Base-by-base conservation (phyloP, 208 protist genomes). In the Porcisia hertigi region DNA sequence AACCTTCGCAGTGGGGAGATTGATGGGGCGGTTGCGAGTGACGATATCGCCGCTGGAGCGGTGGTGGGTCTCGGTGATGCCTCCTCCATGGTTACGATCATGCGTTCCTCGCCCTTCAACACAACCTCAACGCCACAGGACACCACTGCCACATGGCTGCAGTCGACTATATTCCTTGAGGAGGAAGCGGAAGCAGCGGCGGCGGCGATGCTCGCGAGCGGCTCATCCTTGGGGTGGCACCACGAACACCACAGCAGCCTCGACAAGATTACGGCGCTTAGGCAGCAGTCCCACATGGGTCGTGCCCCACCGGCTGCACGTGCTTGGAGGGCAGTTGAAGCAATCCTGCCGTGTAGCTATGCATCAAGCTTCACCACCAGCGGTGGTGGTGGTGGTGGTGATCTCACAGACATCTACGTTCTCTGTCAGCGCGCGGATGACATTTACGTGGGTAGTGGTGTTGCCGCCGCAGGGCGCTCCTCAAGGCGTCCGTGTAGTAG, bases 161-260 rank as follows among this genome's bases (percentile, higher is more conserved):
- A 81, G 71, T 5, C 63, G 11, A 77, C 77, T 8, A 73, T 81
- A 20, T 81, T 81, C 23, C 64, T 81, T 0, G 62, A 72, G 25
- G 77, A 73, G 11, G 71, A 54, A 8, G 63, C 49, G 43, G 25
- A 39, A 30, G n/a, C 30, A 30, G 30, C 30, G 30, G 30, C 30
- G 30, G 30, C 30, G 30, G 30, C 39, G n/a, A 54, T 81, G 11
- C 62, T 81, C 47, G 34, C 54, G 23, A 52, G 70, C 55, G 3
- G 49, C 34, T 18, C 70, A 49, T n/a, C 39, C 20, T 12, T 47
- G 39, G 8, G 36, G 41, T 67, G 36, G 63, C 41, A 34, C 39
- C 20, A 67, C 39, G 39, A 67, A 20, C 34, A 65, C 1, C 12
- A 45, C 63, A n/a, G 3, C 16, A 7, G 52, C 69, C 69, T 53